phyloP scores from a whole-genome alignment of 345 rosid species.

The Dimocarpus longan region DNA sequence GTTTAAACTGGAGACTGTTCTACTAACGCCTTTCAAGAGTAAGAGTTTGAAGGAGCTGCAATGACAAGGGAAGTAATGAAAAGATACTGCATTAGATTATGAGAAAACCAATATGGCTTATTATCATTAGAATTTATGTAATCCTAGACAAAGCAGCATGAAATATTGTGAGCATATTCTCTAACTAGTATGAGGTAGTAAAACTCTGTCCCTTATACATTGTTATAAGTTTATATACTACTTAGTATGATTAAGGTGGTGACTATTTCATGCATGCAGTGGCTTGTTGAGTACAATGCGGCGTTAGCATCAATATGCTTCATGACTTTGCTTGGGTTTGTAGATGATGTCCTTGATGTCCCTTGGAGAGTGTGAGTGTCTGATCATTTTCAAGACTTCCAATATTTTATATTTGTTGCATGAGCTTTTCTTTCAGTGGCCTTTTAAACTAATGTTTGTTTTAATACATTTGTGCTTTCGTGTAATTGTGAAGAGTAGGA shows the following conservation, averaged over 20 bases:
- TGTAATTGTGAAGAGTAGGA: slow-evolving; percentile 56
- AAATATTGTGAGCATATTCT: neutral
- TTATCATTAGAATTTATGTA: neutral
- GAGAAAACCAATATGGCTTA: neutral
- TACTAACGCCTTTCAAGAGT: neutral
- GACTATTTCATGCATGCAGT: slow-evolving; percentile 51
- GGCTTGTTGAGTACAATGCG: slow-evolving; percentile 99
- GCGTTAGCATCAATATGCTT: slow-evolving; percentile 94
- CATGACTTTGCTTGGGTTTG: slow-evolving; percentile 95
- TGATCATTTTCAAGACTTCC: slow-evolving; percentile 21
- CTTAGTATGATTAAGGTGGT: slow-evolving; percentile 10
- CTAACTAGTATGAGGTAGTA: neutral
- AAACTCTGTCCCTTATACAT: slow-evolving; percentile 13
- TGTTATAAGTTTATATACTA: neutral
- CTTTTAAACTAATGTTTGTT: slow-evolving; percentile 9
- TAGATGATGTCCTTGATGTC: slow-evolving; percentile 95
- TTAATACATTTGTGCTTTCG: slow-evolving; percentile 17
- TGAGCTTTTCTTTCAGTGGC: slow-evolving; percentile 4
- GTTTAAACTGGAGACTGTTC: neutral
- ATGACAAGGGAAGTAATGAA: neutral
- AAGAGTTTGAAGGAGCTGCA: slow-evolving; percentile 5
- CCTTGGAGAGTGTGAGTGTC: slow-evolving; percentile 99
- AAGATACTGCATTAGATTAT: neutral
- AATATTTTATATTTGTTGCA: neutral
- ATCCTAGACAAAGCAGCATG: neutral